Evolutionary conservation across 495 filamentous ascomycete species (phyloP), one percentile per base, ranked within the genome.

Genomic region (Xylaria curta): DNA sequence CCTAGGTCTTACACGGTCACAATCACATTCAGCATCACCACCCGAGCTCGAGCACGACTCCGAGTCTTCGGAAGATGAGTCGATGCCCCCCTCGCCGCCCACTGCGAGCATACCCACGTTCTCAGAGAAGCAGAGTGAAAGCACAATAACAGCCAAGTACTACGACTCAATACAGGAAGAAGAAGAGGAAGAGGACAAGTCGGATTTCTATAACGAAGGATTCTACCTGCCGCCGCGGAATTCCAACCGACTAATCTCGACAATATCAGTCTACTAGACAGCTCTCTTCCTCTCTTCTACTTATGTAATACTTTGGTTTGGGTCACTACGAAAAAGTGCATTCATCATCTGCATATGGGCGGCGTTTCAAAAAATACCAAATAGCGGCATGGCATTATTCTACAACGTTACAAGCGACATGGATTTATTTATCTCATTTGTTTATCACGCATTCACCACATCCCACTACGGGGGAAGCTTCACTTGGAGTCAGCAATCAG

Each of bases 41-140:
- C 94, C 94, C 46, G 94, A 95, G 82, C 89, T 97, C 74, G 86
- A 92, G 40, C 85, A 87, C 76, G 87, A 92, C 75, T 89, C 88
- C 69, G 89, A 88, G 49, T 93, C 91, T 0, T 86, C 86, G 62
- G 88, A 90, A 72, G 89, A 90, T 78, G 88, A 90, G 75, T 85
- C 89, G 38, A 92, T 93, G 86, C 94, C 95, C 42, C 90, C 92
- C n/a, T 97, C 95, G 66, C 95, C 95, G 60, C 91, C 91, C 5
- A 85, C 89, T 2, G 81, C 91, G 69, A 71, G 82, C 44, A 84
- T 94, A 66, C 87, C 91, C 72, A 83, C 89, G 47, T 93, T 95
- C 78, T 85, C 90, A 49, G 88, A 91, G 74, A 93, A 95, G 84
- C 81, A 89, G 80, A 73, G 83, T 67, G 83, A 89, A 76, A 81